Evolutionary conservation across 2,329 filamentous ascomycete species (phyloP).

Genomic region (Trichocomaceae sp.): DNA sequence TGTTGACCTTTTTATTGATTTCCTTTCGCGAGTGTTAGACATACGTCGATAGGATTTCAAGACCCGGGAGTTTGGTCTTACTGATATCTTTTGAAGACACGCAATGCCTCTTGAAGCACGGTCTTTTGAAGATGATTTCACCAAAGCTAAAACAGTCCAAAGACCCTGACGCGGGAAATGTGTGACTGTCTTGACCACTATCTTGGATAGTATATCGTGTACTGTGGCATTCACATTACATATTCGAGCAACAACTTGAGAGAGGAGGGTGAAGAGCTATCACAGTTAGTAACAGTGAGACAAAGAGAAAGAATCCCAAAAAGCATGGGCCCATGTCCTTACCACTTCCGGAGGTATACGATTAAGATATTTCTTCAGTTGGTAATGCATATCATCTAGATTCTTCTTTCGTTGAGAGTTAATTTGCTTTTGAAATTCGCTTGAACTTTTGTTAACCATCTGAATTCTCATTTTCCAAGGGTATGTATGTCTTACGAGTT

Average conservation of each 20-base stretch:
- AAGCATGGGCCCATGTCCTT: conserved; percentile 6
- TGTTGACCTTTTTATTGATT: conserved; percentile 43
- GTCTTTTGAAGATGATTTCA: conserved; percentile 70
- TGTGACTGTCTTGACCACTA: conserved; percentile 79
- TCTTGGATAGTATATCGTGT: conserved; percentile 66
- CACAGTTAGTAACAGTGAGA: conserved; percentile 15
- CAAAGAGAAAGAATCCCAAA: not conserved
- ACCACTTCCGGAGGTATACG: conserved; percentile 43
- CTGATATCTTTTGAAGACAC: conserved; percentile 37
- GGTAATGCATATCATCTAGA: conserved; percentile 62
- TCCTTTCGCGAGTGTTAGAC: conserved; percentile 32
- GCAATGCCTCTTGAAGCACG: conserved; percentile 51
- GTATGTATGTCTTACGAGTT: conserved; percentile 31
- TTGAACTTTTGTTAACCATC: conserved; percentile 15
- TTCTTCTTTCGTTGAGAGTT: conserved; percentile 53
- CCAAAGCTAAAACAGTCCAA: conserved; percentile 83
- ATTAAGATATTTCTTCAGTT: conserved; percentile 71
- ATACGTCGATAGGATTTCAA: not conserved
- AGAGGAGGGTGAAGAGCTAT: conserved; percentile 58
- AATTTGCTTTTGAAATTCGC: conserved; percentile 43
- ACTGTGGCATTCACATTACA: conserved; percentile 75
- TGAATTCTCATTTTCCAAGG: not conserved
- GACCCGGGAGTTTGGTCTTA: conserved; percentile 15
- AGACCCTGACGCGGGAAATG: conserved; percentile 85
- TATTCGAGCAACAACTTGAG: conserved; percentile 94